These are phyloP conservation scores for Trypanosoma cruzi DNA, from an alignment of 208 protist species.

Conservation along the genomic window DNA sequence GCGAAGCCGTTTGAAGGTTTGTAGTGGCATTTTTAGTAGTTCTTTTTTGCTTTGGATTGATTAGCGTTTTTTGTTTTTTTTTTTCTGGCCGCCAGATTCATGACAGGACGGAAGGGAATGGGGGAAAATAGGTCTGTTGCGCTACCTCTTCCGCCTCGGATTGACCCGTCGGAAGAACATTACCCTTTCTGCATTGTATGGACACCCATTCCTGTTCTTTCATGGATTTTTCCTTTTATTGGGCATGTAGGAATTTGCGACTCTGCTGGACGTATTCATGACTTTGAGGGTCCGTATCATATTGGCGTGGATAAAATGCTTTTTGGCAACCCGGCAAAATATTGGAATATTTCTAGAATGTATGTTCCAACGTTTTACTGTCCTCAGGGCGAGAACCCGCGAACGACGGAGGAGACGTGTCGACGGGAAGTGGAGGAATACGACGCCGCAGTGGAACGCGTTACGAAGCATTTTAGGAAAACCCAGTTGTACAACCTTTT, in stretches of 20 bases:
- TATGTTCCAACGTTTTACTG: constrained; percentile 67
- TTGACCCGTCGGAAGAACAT: constrained; percentile 60
- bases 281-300: constrained; percentile 90
- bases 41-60: too few relatives aligned
- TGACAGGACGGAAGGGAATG: constrained; percentile 1
- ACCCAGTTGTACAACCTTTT: constrained; percentile 87
- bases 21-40: too few relatives aligned
- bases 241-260: constrained; percentile 93
- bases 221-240: constrained; percentile 90
- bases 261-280: constrained; percentile 80
- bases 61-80: too few relatives aligned
- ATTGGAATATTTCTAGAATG: constrained; percentile 70
- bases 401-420: constrained; percentile 23
- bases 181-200: constrained; percentile 94
- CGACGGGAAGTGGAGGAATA: constrained; percentile 52
- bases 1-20: too few relatives aligned
- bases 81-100: too few relatives aligned
- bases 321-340: constrained; percentile 84
- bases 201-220: constrained; percentile 88
- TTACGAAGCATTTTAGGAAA: constrained; percentile 60
- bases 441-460: constrained; percentile 43
- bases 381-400: constrained; percentile 3
- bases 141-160: constrained; percentile 42
- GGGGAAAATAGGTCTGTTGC: not conserved
- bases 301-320: constrained; percentile 89